phyloP scores from a whole-genome alignment of 2,329 filamentous ascomycete species.

The Didymella keratinophila region DNA sequence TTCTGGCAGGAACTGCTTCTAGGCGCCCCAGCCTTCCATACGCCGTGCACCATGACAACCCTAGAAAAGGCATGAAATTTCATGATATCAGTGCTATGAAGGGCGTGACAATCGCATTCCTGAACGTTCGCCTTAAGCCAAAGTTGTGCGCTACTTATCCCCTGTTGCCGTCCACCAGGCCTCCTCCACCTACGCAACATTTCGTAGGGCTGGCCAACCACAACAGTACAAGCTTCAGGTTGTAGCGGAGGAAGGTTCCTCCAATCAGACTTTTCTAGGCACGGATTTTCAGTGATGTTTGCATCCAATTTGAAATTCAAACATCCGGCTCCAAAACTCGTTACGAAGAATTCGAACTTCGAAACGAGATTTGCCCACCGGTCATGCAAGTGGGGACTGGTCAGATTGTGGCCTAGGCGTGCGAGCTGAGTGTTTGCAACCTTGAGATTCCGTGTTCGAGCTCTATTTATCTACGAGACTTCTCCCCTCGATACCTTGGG shows the following conservation, averaged over 20 bases:
- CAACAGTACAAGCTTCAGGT: neutral
- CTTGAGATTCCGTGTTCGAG: neutral
- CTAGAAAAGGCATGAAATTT: no score
- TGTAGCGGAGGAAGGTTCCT: neutral
- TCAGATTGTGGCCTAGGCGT: neutral
- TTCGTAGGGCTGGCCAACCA: neutral
- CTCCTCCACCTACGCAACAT: neutral
- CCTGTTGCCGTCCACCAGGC: neutral
- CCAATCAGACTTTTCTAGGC: neutral
- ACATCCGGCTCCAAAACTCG: neutral
- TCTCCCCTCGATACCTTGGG: neutral
- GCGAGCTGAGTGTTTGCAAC: neutral
- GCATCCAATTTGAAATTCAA: neutral
- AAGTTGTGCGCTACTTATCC: neutral
- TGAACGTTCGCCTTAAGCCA: neutral
- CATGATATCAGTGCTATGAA: no score
- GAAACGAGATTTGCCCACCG: neutral
- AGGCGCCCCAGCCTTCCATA: no score
- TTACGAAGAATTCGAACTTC: neutral
- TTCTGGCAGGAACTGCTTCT: no score
- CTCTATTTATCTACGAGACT: neutral
- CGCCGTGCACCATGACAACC: no score
- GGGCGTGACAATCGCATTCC: no score
- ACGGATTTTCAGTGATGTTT: neutral
- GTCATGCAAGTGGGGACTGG: neutral